Evolutionary conservation across 345 rosid genomes (phyloP).

Genomic region (Salix dunnii): DNA sequence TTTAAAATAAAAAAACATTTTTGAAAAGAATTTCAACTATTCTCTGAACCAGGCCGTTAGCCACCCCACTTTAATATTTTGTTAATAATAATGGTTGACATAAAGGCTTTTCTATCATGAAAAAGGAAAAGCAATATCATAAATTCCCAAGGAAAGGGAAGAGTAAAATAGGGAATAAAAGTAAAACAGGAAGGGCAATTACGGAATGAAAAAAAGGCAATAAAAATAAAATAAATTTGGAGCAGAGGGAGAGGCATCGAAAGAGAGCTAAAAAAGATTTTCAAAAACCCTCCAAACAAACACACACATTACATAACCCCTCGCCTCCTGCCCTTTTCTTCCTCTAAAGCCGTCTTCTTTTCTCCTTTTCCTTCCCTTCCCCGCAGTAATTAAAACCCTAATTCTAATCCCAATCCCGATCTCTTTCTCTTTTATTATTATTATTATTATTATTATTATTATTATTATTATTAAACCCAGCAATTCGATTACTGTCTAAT

Average conservation of each 20-base stretch:
- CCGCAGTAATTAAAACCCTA: conserved; percentile 19
- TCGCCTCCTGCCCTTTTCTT: conserved; percentile 13
- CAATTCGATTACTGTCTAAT: background rate
- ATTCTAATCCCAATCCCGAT: background rate
- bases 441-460: background rate
- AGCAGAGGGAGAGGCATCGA: too few relatives aligned
- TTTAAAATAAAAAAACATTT: too few relatives aligned
- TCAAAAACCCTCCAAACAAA: conserved; percentile 44
- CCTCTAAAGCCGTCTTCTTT: conserved; percentile 31
- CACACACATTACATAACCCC: background rate
- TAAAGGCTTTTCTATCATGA: too few relatives aligned
- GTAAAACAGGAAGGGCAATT: background rate
- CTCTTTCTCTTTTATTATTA: background rate
- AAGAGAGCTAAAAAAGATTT: conserved; percentile 9
- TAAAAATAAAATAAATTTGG: background rate
- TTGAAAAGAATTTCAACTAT: too few relatives aligned
- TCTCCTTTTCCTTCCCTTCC: conserved; percentile 15
- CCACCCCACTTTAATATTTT: too few relatives aligned
- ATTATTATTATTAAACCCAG: background rate
- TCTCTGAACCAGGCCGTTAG: too few relatives aligned
- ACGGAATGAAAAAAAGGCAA: background rate
- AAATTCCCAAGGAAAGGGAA: background rate
- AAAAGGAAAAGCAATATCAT: background rate
- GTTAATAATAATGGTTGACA: too few relatives aligned
- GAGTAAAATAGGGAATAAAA: background rate